Base-by-base conservation (phyloP, 2,329 filamentous ascomycete species). In the Aschersonia sp. region DNA sequence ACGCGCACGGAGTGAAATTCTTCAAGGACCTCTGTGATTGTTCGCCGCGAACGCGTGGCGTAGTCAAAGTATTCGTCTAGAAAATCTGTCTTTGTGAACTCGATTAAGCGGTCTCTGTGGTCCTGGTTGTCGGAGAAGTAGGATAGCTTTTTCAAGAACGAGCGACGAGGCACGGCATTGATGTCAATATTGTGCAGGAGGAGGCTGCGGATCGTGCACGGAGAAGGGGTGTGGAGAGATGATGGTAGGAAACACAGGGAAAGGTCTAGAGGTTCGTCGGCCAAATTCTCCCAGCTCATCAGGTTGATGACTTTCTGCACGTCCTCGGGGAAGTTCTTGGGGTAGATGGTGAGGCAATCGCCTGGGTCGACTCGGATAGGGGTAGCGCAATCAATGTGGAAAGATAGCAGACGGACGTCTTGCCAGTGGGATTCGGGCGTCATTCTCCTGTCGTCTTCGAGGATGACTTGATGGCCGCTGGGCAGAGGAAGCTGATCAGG, bases 61-160 rank as follows among this genome's bases (percentile, higher is more conserved):
- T 98, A 98, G 65, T 98, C 91, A 67, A 87, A 97, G 48, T 95
- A 82, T 56, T 98, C 92, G 56, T 97, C 89, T 5, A 91, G 78
- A 56, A 83, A 86, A 44, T 84, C 76, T 0, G 87, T 80, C 56
- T 84, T 77, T 1, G 81, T 82, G 56, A 98, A 92, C 59, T 98
- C 92, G 6, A 84, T 65, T 0, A 98, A 75, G 2, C 91, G 80
- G 51, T 92, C 84, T 55, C 79, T 80, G 58, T 98, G 91, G 56
- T 80, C 79, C 2, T 69, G 61, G 56, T 94, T 77, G 0, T 70
- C 65, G 2, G 88, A 85, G 58, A 89, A 89, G 60, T 88, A 80
- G 0, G 84, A 78, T 48, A 96, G 78, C 28, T 80, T 74, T 9
- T 83, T 74, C 59, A 98, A 88, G 68, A 98, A 96, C 2, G 79